These are phyloP conservation scores for Choricystis sp. DNA, from an alignment of 139 green algal genomes.

Conservation along the genomic window DNA sequence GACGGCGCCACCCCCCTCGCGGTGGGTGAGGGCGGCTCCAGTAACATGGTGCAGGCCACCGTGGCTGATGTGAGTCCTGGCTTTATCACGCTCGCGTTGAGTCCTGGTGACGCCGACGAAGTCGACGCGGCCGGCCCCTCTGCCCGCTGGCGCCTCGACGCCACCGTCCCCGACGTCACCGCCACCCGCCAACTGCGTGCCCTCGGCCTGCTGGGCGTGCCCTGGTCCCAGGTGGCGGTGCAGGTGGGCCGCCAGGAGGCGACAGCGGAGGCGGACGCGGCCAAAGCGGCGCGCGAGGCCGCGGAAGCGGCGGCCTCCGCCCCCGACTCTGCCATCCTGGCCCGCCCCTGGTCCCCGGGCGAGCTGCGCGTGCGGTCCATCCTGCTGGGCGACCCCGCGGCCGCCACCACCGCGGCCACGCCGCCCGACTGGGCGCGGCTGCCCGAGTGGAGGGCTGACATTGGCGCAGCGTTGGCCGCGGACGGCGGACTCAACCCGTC, in stretches of 20 bases:
- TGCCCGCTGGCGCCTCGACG: slow-evolving; percentile 9
- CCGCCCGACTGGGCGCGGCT: slow-evolving; percentile 24
- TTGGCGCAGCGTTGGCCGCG: neutral
- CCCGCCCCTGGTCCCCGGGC: neutral
- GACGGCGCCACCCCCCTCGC: too few species aligned
- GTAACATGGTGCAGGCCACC: neutral
- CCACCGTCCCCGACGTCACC: slow-evolving; percentile 6
- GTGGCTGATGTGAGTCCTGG: neutral
- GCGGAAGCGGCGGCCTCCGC: neutral
- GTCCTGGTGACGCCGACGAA: neutral
- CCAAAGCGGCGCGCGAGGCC: neutral
- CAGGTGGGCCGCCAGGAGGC: slow-evolving; percentile 12
- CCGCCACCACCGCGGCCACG: slow-evolving; percentile 9
- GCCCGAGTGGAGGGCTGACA: neutral
- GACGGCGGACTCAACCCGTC: slow-evolving; percentile 23
- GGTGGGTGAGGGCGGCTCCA: too few species aligned
- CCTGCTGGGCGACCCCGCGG: slow-evolving; percentile 11
- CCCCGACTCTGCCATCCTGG: too few species aligned
- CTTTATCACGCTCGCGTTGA: neutral
- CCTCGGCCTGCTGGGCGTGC: neutral
- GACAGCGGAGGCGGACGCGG: slow-evolving; percentile 7
- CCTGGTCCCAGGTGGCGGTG: neutral
- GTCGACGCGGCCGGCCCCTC: neutral
- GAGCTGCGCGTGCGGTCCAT: slow-evolving; percentile 21
- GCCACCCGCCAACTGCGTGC: slow-evolving; percentile 16